Evolutionary conservation across 148 eudicot species (phyloP).

Genomic region (Vaccinium corymbosum): DNA sequence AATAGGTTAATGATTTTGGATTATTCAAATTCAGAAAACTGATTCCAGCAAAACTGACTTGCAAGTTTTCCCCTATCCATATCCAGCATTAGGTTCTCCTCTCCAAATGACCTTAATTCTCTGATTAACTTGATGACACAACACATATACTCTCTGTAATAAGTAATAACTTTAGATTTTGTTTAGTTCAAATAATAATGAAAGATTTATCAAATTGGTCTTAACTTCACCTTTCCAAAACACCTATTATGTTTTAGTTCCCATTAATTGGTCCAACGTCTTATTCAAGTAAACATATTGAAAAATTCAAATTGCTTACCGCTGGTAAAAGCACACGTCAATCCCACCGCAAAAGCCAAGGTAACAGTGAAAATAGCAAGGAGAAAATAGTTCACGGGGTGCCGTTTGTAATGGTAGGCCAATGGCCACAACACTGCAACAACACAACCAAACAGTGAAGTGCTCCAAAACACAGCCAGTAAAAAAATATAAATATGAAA

Average conservation of each 20-base stretch:
- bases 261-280: too few relatives aligned
- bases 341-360: constrained; percentile 50
- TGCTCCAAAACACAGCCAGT: not conserved
- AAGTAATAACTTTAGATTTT: not conserved
- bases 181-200: too few relatives aligned
- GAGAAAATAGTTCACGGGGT: constrained; percentile 62
- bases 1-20: not conserved
- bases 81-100: not conserved
- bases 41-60: not conserved
- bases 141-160: not conserved
- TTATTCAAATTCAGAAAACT: not conserved
- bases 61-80: not conserved
- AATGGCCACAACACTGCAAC: constrained; percentile 57
- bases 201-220: too few relatives aligned
- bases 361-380: constrained; percentile 60
- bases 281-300: not conserved
- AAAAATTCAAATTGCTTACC: constrained; percentile 26
- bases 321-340: constrained; percentile 62
- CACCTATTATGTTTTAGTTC: too few relatives aligned
- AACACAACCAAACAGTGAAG: constrained; percentile 5
- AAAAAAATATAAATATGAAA: not conserved
- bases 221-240: too few relatives aligned
- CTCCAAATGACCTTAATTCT: not conserved
- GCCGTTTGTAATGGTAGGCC: constrained; percentile 47
- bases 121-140: not conserved